Evolutionary conservation across 805 yeast species (phyloP).

Genomic region (Metschnikowia peoriensis): DNA sequence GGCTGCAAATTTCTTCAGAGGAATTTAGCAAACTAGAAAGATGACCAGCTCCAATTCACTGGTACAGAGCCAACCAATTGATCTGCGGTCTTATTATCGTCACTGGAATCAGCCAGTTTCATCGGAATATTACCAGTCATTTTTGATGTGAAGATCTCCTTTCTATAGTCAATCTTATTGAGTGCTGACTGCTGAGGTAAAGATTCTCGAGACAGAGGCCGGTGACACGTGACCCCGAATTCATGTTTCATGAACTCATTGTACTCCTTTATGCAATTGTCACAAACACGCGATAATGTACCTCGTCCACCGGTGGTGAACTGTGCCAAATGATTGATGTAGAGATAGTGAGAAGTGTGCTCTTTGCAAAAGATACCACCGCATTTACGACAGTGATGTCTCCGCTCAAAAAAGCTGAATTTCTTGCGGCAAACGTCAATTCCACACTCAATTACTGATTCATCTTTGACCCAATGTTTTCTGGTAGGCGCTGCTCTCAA

Average conservation of each 20-base stretch:
- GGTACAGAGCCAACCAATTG: slow-evolving; percentile 52
- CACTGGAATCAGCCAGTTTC: slow-evolving; percentile 10
- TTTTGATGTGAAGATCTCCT: slow-evolving; percentile 12
- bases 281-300: slow-evolving; percentile 66
- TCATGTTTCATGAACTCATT: slow-evolving; percentile 46
- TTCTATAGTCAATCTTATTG: slow-evolving; percentile 6
- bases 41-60: slow-evolving; percentile 80
- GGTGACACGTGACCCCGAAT: slow-evolving; percentile 30
- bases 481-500: slow-evolving; percentile 49
- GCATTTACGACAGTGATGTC: slow-evolving; percentile 83
- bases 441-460: slow-evolving; percentile 59
- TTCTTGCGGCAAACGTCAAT: slow-evolving; percentile 52
- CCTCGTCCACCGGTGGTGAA: slow-evolving; percentile 70
- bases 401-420: slow-evolving; percentile 76
- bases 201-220: slow-evolving; percentile 11
- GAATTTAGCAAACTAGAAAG: slow-evolving; percentile 40
- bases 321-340: slow-evolving; percentile 58
- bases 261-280: slow-evolving; percentile 61
- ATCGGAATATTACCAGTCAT: neutral
- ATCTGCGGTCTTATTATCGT: slow-evolving; percentile 16
- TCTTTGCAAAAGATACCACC: slow-evolving; percentile 77
- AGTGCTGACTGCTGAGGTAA: slow-evolving; percentile 6
- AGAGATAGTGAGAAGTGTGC: slow-evolving; percentile 57
- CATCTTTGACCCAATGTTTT: slow-evolving; percentile 75
- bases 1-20: neutral